Evolutionary conservation across 805 yeast species (phyloP), one percentile per base, ranked within the genome.

Genomic region (Kodamaea neixiangensis): DNA sequence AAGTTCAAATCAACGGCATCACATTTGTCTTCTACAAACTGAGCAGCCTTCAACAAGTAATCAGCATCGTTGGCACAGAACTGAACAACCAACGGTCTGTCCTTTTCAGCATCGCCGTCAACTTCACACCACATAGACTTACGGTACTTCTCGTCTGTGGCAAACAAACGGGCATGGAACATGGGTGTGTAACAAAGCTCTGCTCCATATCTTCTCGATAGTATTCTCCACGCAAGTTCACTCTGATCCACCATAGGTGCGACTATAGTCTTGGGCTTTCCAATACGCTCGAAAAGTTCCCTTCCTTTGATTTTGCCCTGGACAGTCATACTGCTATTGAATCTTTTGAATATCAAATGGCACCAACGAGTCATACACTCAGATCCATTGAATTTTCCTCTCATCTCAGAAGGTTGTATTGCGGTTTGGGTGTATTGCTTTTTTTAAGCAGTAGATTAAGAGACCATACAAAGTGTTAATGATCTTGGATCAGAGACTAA

Each of bases 241-340:
- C 93, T 85, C 58, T 91, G 97, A 67, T 94, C 99, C 15, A 94
- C 99, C 97, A 94, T 93, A 1, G 99, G 99, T 2, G 98, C 99
- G 17, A 94, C 94, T 20, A 94, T 85, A 56, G 87, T 89, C 46
- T 76, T 80, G 2, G 99, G 99, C 18, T 70, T 61, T 0, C 94
- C 94, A 13, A 93, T 73, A 11, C 79, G 68, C 41, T 87, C 78
- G 64, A 72, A 93, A 1, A 94, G 77, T 44, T 79, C 82, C 53
- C 96, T 76, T 1, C 97, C 97, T 14, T 49, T 37, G 17, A 58
- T 48, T 48, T 67, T 68, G 11, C 19, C 15, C 18, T 42, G 47
- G 19, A 42, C 21, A 7, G 51, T 42, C 51, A 48, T 48, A 33
- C 20, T 47, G 15, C 31, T 25, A 25, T 17, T 37, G 41, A 15